Conservation (phyloP, 306 rosid species). For the Fragaria vesca region DNA sequence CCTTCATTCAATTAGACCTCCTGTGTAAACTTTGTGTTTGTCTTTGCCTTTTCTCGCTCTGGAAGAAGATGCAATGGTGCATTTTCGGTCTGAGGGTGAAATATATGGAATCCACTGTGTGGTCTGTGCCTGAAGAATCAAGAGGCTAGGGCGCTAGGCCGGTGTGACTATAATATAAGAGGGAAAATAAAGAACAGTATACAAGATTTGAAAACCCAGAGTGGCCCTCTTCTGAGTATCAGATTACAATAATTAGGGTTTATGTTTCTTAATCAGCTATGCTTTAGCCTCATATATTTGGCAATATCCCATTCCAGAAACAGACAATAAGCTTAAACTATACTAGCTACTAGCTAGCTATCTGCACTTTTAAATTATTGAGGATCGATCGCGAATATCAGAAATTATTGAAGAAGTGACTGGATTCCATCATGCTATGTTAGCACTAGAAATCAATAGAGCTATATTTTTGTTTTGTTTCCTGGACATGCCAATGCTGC, state of each 20-base stretch:
- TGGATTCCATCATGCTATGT: constrained; percentile 7
- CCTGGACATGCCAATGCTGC: background rate
- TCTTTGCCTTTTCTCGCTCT: background rate
- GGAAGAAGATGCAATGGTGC: background rate
- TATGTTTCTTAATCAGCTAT: background rate
- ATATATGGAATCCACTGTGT: background rate
- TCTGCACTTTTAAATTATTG: background rate
- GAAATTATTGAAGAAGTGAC: constrained; percentile 4
- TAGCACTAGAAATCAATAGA: constrained; percentile 6
- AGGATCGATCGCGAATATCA: background rate
- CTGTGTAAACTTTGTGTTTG: background rate
- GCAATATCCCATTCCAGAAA: background rate
- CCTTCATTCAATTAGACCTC: background rate
- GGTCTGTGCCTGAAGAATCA: background rate
- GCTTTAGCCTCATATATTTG: background rate
- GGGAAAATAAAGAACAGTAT: background rate
- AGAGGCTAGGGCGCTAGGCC: no score
- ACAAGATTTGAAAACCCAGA: background rate
- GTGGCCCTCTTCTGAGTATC: background rate
- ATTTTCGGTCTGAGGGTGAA: background rate
- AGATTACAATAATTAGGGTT: background rate
- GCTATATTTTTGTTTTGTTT: background rate
- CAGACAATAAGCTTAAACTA: background rate
- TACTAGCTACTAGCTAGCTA: background rate
- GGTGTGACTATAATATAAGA: background rate